Evolutionary conservation across 2,329 filamentous ascomycete genomes (phyloP), one percentile per base, ranked within the genome.

Genomic region (Periconia sp.): DNA sequence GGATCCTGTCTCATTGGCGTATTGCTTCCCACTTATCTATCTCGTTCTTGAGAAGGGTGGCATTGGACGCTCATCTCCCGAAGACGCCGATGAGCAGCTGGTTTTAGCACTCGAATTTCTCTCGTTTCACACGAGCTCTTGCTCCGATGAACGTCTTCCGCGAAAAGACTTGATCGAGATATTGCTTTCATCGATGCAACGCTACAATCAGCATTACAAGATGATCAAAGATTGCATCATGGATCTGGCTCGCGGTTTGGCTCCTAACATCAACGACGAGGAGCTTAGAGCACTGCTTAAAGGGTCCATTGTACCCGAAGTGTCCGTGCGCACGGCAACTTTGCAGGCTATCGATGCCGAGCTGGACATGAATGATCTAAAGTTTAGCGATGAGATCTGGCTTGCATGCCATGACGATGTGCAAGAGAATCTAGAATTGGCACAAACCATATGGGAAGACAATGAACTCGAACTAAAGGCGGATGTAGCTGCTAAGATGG

Each of bases 141-240:
- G 77, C 65, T 79, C 83, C 21, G 88, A 96, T 57, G 77, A 82
- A 37, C 81, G 85, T 22, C 80, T 96, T 18, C 91, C 92, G 21
- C 85, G 94, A 7, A 79, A 82, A 37, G 83, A 91, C 45, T 78
- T 96, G 25, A 70, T 97, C 4, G 76, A 81, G 2, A 78, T 81
- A 3, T 76, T 99, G 25, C 85, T 96, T 43, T 78, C 77, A 31
- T 87, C 91, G 1, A 95, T 99, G 88, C 89, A 95, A 65, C 81
- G 75, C 47, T 96, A 95, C 68, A 87, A 85, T 31, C 91, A 95
- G 63, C 94, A 99, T 70, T 96, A 96, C 76, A 96, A 96, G 71
- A 77, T 92, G 44, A 84, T 96, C 72, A 96, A 92, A 68, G 94
- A 99, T 70, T 95, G 90, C 61, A 82, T 99, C 51, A 80, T 87